These are phyloP conservation scores for Wickerhamomyces xylosicus DNA, from an alignment of 805 yeast species.

Conservation along the genomic window DNA sequence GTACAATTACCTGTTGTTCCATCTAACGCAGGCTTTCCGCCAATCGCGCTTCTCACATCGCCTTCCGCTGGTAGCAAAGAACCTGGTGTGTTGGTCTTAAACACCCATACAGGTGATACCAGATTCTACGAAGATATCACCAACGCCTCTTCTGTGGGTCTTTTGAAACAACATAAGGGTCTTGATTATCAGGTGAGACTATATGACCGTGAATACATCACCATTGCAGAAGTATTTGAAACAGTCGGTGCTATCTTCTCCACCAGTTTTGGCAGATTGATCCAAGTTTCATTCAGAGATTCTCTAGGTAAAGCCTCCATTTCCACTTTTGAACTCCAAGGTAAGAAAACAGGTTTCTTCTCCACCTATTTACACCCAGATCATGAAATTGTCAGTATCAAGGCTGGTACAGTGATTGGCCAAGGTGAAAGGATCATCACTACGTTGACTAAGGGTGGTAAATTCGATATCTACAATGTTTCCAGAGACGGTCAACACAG, in stretches of 20 bases:
- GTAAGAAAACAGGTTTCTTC: constrained; percentile 25
- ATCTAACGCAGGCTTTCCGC: constrained; percentile 23
- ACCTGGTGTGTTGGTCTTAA: constrained; percentile 67
- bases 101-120: constrained; percentile 46
- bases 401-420: constrained; percentile 39
- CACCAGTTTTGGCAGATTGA: constrained; percentile 59
- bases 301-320: constrained; percentile 50
- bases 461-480: constrained; percentile 37
- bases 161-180: constrained; percentile 32
- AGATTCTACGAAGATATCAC: constrained; percentile 69
- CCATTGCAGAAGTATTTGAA: constrained; percentile 47
- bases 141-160: constrained; percentile 55
- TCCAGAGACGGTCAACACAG: constrained; percentile 33
- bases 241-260: constrained; percentile 68
- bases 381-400: constrained; percentile 45
- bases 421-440: constrained; percentile 37
- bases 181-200: constrained; percentile 30
- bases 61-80: constrained; percentile 41
- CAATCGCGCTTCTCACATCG: constrained; percentile 47
- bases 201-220: constrained; percentile 42
- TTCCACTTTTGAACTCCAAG: constrained; percentile 14
- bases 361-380: constrained; percentile 18
- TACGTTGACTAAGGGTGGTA: constrained; percentile 32
- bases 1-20: constrained; percentile 33
- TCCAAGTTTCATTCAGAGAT: constrained; percentile 51